These are phyloP conservation scores for Sugiyamaella paludigena DNA, from an alignment of 1,139 yeast species.

Conservation along the genomic window DNA sequence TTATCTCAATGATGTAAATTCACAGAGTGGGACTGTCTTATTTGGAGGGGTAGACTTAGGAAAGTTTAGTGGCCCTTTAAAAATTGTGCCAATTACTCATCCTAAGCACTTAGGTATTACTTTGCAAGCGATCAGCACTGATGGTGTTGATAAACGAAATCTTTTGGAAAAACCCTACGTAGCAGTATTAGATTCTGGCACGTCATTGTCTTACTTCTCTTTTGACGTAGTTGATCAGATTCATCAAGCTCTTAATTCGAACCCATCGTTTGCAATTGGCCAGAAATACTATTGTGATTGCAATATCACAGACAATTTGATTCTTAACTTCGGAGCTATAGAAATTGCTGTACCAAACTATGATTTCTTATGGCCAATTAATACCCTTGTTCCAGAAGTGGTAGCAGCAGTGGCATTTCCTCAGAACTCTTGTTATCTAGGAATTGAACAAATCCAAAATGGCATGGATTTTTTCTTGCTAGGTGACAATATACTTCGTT, in stretches of 20 bases:
- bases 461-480: slow-evolving; percentile 36
- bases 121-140: slow-evolving; percentile 39
- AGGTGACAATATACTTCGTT: slow-evolving; percentile 55
- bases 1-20: slow-evolving; percentile 29
- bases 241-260: slow-evolving; percentile 37
- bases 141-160: slow-evolving; percentile 40
- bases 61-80: slow-evolving; percentile 44
- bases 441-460: slow-evolving; percentile 32
- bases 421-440: slow-evolving; percentile 39
- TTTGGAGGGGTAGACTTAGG: slow-evolving; percentile 55
- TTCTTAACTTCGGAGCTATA: slow-evolving; percentile 54
- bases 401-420: slow-evolving; percentile 37
- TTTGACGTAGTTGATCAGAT: slow-evolving; percentile 36
- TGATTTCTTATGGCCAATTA: slow-evolving; percentile 43
- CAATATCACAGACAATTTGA: slow-evolving; percentile 37
- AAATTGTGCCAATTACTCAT: slow-evolving; percentile 32
- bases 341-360: slow-evolving; percentile 48
- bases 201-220: slow-evolving; percentile 59
- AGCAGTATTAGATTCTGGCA: slow-evolving; percentile 66
- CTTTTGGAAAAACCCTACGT: slow-evolving; percentile 35
- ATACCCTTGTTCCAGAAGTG: slow-evolving; percentile 32
- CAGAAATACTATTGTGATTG: slow-evolving; percentile 41
- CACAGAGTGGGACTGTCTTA: slow-evolving; percentile 41
- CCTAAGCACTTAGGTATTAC: slow-evolving; percentile 52
- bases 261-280: slow-evolving; percentile 39